A percentile compares a stretch with the other conserved stretches of the same genome.
These are phyloP conservation scores for Boletus reticulatus DNA, from an alignment of 768 basidiomycete species.

Conservation along the genomic window DNA sequence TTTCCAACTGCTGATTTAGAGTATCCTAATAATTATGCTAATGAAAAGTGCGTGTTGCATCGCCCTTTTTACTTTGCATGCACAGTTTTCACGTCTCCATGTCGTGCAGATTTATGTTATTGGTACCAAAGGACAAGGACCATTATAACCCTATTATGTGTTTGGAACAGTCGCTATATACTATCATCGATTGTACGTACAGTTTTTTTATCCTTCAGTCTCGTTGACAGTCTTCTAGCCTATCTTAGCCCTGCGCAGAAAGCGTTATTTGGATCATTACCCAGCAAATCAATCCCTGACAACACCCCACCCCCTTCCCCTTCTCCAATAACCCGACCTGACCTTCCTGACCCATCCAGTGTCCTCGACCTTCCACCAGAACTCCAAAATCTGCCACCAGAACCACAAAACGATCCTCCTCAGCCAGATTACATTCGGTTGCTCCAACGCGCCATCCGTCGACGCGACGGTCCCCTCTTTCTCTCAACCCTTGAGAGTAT, in stretches of 20 bases:
- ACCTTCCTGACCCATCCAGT: conserved; percentile 31
- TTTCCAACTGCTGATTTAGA: conserved; percentile 73
- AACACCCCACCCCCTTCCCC: conserved; percentile 35
- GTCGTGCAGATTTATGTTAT: conserved; percentile 60
- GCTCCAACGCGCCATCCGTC: conserved; percentile 68
- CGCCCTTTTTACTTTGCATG: not conserved
- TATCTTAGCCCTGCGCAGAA: conserved; percentile 70
- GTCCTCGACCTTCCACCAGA: conserved; percentile 30
- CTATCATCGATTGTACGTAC: conserved; percentile 68
- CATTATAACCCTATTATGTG: conserved; percentile 86
- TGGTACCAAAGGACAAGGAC: conserved; percentile 80
- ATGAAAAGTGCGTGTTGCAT: conserved; percentile 53
- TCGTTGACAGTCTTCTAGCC: conserved; percentile 36
- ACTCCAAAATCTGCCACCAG: conserved; percentile 17
- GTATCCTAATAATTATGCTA: conserved; percentile 69
- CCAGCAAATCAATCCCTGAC: conserved; percentile 36
- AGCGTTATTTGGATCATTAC: conserved; percentile 64
- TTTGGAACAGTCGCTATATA: conserved; percentile 66
- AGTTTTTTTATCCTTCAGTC: not conserved
- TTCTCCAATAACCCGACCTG: conserved; percentile 30
- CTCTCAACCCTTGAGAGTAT: conserved; percentile 57
- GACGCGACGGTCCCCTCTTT: conserved; percentile 71
- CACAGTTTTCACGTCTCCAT: not conserved
- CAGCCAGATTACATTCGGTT: conserved; percentile 47
- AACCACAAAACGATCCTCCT: conserved; percentile 18